phyloP scores from a whole-genome alignment of 2,329 filamentous ascomycete genomes.

The Neodidymelliopsis sp. region DNA sequence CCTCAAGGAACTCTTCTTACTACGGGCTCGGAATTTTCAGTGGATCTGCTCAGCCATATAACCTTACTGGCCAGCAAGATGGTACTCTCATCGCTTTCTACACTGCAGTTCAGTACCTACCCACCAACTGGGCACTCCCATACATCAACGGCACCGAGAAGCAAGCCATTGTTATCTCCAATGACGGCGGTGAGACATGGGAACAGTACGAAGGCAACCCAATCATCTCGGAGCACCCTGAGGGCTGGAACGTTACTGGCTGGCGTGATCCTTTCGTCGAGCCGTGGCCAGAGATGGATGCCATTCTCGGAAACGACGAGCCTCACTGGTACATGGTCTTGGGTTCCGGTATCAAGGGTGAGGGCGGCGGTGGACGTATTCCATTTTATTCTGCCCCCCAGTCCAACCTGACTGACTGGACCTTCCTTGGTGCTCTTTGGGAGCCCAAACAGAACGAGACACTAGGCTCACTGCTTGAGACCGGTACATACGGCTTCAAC shows the following conservation, averaged over 20 bases:
- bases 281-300: constrained; percentile 53
- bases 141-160: constrained; percentile 57
- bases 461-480: constrained; percentile 53
- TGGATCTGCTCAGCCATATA: constrained; percentile 59
- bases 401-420: constrained; percentile 55
- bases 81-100: constrained; percentile 58
- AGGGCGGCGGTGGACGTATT: constrained; percentile 56
- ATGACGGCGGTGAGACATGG: constrained; percentile 58
- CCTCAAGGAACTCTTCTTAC: constrained; percentile 50
- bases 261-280: constrained; percentile 45
- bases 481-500: constrained; percentile 57
- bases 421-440: constrained; percentile 56
- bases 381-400: constrained; percentile 57
- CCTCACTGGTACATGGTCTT: constrained; percentile 57
- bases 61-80: constrained; percentile 55
- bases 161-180: constrained; percentile 55
- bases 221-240: constrained; percentile 52
- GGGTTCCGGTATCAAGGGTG: constrained; percentile 57
- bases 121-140: constrained; percentile 55
- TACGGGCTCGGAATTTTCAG: constrained; percentile 62
- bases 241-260: constrained; percentile 55
- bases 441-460: constrained; percentile 53
- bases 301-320: constrained; percentile 50
- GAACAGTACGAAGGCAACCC: constrained; percentile 57
- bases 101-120: constrained; percentile 56